phyloP scores from a whole-genome alignment of 192 early-diverging fungal genomes.

The Backusella tarrabulga region DNA sequence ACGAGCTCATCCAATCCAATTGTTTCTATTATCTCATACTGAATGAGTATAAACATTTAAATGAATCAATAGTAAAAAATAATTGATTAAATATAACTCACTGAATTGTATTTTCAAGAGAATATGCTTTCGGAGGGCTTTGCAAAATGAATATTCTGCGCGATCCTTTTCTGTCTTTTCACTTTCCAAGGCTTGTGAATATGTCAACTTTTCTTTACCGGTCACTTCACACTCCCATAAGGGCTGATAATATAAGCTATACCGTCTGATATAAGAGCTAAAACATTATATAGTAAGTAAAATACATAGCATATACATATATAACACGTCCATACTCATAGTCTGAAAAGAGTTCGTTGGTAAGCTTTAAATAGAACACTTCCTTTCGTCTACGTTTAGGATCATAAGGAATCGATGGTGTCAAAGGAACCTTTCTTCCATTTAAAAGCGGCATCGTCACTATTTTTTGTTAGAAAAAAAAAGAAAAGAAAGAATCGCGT shows the following conservation, averaged over 20 bases:
- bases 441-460: conserved; percentile 26
- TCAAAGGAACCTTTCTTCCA: conserved; percentile 16
- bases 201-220: conserved; percentile 73
- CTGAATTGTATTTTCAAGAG: conserved; percentile 74
- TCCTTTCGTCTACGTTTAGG: conserved; percentile 23
- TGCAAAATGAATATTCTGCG: conserved; percentile 64
- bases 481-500: not conserved
- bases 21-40: conserved; percentile 40
- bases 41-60: not conserved
- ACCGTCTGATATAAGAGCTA: conserved; percentile 22
- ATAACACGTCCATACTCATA: conserved; percentile 47
- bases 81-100: conserved; percentile 29
- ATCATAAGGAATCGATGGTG: conserved; percentile 21
- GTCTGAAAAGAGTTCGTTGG: conserved; percentile 56
- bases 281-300: conserved; percentile 4
- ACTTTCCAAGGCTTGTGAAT: conserved; percentile 76
- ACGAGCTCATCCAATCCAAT: conserved; percentile 55
- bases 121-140: conserved; percentile 58
- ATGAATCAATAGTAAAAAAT: not conserved
- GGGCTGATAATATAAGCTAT: conserved; percentile 61
- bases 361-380: conserved; percentile 41
- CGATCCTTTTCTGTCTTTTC: conserved; percentile 64
- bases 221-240: conserved; percentile 79
- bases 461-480: not conserved
- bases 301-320: not conserved